Percentiles rank a stretch among this genome's conserved stretches.
phyloP scores from a whole-genome alignment of 257 asterid genomes.

The Solanum appendiculatum region DNA sequence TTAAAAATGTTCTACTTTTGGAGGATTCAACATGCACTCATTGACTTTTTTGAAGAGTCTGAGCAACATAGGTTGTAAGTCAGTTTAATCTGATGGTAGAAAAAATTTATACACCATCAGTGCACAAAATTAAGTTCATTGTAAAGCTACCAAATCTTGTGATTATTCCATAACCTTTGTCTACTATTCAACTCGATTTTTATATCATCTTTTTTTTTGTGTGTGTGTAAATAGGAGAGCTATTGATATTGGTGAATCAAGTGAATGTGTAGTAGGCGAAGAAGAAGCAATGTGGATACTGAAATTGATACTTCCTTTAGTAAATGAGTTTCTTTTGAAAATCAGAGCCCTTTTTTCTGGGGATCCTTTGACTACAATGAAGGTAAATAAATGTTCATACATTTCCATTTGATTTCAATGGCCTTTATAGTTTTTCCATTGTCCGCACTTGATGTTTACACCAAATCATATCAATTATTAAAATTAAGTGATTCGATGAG shows the following conservation, averaged over 20 bases:
- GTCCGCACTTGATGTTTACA: neutral
- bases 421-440: neutral
- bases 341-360: conserved; percentile 86
- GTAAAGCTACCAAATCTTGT: neutral
- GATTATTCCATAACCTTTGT: neutral
- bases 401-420: neutral
- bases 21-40: neutral
- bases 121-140: neutral
- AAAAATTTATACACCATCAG: neutral
- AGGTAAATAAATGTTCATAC: conserved; percentile 30
- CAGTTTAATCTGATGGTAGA: neutral
- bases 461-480: neutral
- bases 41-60: neutral
- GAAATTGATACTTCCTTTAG: conserved; percentile 54
- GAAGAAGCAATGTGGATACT: conserved; percentile 73
- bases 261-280: conserved; percentile 57
- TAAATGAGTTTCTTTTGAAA: conserved; percentile 66
- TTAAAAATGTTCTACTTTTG: neutral
- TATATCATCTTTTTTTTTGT: neutral
- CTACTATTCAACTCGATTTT: neutral
- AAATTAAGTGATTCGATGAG: neutral
- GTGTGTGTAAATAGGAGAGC: conserved; percentile 27
- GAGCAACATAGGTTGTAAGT: neutral
- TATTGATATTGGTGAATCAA: conserved; percentile 17
- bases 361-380: conserved; percentile 91